Percentiles rank a stretch among this genome's conserved stretches.
phyloP scores from a whole-genome alignment of 1,284 basidiomycete species.

The Heterobasidion parviporum region DNA sequence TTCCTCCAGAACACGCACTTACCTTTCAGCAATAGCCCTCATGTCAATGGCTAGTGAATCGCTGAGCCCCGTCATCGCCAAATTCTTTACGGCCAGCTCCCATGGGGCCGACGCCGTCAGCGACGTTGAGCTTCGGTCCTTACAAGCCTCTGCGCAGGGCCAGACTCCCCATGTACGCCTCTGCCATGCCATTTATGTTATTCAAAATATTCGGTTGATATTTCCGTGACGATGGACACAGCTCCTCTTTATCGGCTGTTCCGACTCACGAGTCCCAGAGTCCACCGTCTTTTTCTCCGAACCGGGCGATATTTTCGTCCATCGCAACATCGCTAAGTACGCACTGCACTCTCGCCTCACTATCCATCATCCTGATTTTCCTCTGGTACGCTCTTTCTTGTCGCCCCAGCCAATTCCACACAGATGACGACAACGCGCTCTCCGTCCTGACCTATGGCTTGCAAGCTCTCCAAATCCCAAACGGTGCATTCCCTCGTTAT shows the following conservation, averaged over 20 bases:
- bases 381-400: background rate
- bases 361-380: background rate
- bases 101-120: slow-evolving; percentile 55
- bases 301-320: slow-evolving; percentile 44
- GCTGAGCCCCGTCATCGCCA: slow-evolving; percentile 25
- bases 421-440: slow-evolving; percentile 69
- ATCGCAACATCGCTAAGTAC: slow-evolving; percentile 43
- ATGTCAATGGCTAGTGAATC: background rate
- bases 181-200: background rate
- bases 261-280: slow-evolving; percentile 40
- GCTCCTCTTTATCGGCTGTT: slow-evolving; percentile 49
- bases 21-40: background rate
- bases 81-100: slow-evolving; percentile 47
- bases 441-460: slow-evolving; percentile 83
- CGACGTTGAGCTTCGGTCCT: slow-evolving; percentile 51
- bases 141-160: slow-evolving; percentile 48
- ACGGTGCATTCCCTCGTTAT: slow-evolving; percentile 50
- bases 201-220: background rate
- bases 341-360: slow-evolving; percentile 8
- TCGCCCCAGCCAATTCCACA: slow-evolving; percentile 57
- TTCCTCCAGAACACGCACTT: background rate
- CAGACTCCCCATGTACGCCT: slow-evolving; percentile 61
- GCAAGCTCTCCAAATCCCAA: slow-evolving; percentile 69
- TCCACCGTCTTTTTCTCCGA: slow-evolving; percentile 25
- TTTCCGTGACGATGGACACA: slow-evolving; percentile 10